Conservation (phyloP, 192 early-diverging fungal genomes). For the Coemansia sp. region DNA sequence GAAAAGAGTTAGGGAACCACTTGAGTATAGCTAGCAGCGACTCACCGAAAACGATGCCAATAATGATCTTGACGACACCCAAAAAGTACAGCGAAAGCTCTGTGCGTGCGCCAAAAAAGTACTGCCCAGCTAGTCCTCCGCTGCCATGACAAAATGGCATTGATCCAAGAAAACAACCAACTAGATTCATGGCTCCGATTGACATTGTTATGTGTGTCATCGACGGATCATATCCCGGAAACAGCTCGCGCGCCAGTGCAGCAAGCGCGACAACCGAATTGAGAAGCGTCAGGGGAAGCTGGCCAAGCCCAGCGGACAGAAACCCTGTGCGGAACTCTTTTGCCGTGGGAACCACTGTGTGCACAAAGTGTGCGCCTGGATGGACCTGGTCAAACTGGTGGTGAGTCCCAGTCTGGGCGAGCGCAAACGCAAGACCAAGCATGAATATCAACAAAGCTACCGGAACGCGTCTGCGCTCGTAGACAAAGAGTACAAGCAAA, state of each 20-base stretch:
- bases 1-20: constrained; percentile 71
- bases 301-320: constrained; percentile 77
- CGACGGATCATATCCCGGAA: constrained; percentile 61
- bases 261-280: constrained; percentile 85
- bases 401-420: constrained; percentile 57
- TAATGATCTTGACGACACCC: constrained; percentile 71
- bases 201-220: constrained; percentile 59
- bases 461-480: constrained; percentile 62
- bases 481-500: constrained; percentile 68
- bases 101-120: constrained; percentile 87
- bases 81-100: constrained; percentile 77
- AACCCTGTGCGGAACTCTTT: constrained; percentile 73
- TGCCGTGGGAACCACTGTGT: constrained; percentile 60
- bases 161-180: constrained; percentile 76
- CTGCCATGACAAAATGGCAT: constrained; percentile 82
- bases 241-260: constrained; percentile 77
- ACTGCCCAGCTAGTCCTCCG: constrained; percentile 92
- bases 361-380: constrained; percentile 61
- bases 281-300: constrained; percentile 81
- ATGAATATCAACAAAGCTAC: constrained; percentile 73
- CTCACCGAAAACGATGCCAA: constrained; percentile 81
- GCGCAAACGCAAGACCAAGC: constrained; percentile 68
- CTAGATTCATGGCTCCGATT: constrained; percentile 77
- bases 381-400: constrained; percentile 42
- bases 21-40: constrained; percentile 72